These are phyloP conservation scores for Phellinidium pouzarii DNA, from an alignment of 1,284 basidiomycete genomes.

Conservation along the genomic window DNA sequence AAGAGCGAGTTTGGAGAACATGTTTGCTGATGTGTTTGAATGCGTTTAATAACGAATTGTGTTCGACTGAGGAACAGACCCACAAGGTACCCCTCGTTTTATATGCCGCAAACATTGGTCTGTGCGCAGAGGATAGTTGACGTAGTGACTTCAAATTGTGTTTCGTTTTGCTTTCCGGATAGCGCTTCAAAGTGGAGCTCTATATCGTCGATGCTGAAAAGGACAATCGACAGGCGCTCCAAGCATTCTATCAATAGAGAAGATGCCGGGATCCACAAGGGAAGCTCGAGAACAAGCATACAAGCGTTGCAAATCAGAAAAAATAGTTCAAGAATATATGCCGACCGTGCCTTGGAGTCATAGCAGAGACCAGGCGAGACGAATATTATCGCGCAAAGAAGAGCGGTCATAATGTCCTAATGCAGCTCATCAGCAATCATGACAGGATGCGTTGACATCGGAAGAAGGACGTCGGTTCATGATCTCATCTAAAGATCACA, in stretches of 20 bases:
- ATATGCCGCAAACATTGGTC: too few relatives aligned
- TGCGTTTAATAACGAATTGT: background rate
- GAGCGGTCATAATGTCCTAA: too few relatives aligned
- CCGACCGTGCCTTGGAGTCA: background rate
- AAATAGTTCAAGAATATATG: too few relatives aligned
- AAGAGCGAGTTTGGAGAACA: slow-evolving; percentile 18
- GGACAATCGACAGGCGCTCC: background rate
- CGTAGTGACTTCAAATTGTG: background rate
- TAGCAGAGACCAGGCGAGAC: too few relatives aligned
- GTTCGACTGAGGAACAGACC: background rate
- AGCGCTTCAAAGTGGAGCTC: background rate
- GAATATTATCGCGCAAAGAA: too few relatives aligned
- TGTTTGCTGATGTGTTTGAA: background rate
- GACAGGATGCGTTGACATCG: too few relatives aligned
- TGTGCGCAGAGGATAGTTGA: background rate
- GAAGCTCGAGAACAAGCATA: too few relatives aligned
- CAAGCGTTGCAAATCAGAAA: background rate
- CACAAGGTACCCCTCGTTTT: background rate
- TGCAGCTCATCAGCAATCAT: too few relatives aligned
- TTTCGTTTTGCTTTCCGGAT: background rate
- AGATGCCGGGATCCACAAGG: background rate
- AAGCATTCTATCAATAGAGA: background rate
- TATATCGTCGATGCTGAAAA: background rate
- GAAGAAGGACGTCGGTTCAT: too few relatives aligned
- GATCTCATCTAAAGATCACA: too few relatives aligned